Percentiles rank a stretch among this genome's conserved stretches.
Evolutionary conservation across 371 early-diverging fungal genomes (phyloP).

Genomic region (Circinella umbellata): DNA sequence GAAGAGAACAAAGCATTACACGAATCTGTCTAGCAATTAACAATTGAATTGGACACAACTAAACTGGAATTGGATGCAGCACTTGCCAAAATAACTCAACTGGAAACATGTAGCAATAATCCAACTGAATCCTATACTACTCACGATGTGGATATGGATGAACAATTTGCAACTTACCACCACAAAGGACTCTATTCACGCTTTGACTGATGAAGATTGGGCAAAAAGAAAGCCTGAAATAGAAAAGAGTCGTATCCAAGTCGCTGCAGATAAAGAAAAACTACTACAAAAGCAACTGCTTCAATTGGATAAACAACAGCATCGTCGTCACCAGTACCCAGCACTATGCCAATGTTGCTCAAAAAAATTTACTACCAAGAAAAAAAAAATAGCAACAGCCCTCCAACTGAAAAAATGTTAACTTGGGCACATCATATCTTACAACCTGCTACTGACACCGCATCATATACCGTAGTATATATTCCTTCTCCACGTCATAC

Average conservation of each 20-base stretch:
- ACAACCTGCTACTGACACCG: slow-evolving; percentile 1
- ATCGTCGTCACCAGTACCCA: background rate
- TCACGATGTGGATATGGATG: no score
- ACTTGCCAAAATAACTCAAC: no score
- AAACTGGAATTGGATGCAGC: no score
- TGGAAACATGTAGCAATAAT: no score
- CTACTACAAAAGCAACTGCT: background rate
- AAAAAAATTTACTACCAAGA: background rate
- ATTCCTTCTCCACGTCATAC: background rate
- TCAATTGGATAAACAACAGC: background rate
- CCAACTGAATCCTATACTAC: no score
- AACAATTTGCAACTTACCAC: no score
- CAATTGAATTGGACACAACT: background rate
- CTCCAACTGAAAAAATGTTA: background rate
- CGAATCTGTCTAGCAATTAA: no score
- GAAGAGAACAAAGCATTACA: no score
- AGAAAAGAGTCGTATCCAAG: background rate
- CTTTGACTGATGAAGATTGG: background rate
- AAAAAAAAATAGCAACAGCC: background rate
- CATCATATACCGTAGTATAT: slow-evolving; percentile 8
- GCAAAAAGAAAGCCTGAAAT: background rate
- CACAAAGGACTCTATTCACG: background rate
- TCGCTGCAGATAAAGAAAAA: background rate
- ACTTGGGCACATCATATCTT: background rate
- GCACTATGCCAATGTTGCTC: background rate